Evolutionary conservation across 805 yeast genomes (phyloP).

Genomic region (Cyberlindnera mrakii): DNA sequence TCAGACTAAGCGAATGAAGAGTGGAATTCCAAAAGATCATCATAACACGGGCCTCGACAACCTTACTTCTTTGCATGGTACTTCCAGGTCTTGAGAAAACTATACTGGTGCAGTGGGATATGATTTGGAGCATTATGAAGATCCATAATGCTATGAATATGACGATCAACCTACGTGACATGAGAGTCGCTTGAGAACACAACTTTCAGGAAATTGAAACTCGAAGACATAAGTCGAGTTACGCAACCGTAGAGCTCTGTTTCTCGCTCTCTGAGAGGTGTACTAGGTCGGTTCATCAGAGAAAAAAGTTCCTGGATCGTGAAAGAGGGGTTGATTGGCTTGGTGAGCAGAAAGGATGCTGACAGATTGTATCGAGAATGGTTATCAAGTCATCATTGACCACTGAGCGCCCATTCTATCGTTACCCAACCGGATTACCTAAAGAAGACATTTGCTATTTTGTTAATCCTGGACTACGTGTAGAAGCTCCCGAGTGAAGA

Average conservation of each 20-base stretch:
- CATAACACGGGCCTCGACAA: too few relatives aligned
- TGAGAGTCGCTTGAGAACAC: constrained; percentile 50
- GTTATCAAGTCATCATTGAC: constrained; percentile 72
- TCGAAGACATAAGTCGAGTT: constrained; percentile 65
- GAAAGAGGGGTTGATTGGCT: constrained; percentile 69
- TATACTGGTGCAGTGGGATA: too few relatives aligned
- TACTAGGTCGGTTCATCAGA: constrained; percentile 78
- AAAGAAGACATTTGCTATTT: constrained; percentile 76
- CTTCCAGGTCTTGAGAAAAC: too few relatives aligned
- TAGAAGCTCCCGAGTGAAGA: constrained; percentile 86
- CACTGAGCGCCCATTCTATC: constrained; percentile 76
- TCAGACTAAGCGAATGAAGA: too few relatives aligned
- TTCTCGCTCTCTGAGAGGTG: constrained; percentile 71
- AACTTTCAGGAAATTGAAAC: constrained; percentile 69
- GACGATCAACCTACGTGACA: neutral
- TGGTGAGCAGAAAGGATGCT: constrained; percentile 72
- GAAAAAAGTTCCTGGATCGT: constrained; percentile 44
- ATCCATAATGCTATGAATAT: too few relatives aligned
- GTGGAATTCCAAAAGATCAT: too few relatives aligned
- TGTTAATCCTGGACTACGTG: constrained; percentile 80
- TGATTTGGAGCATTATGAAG: too few relatives aligned
- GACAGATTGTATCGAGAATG: constrained; percentile 30
- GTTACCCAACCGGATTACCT: constrained; percentile 74
- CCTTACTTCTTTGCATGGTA: too few relatives aligned
- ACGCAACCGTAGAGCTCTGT: constrained; percentile 58